These are phyloP conservation scores for Favolaschia claudopus DNA, from an alignment of 768 basidiomycete genomes.

Conservation along the genomic window DNA sequence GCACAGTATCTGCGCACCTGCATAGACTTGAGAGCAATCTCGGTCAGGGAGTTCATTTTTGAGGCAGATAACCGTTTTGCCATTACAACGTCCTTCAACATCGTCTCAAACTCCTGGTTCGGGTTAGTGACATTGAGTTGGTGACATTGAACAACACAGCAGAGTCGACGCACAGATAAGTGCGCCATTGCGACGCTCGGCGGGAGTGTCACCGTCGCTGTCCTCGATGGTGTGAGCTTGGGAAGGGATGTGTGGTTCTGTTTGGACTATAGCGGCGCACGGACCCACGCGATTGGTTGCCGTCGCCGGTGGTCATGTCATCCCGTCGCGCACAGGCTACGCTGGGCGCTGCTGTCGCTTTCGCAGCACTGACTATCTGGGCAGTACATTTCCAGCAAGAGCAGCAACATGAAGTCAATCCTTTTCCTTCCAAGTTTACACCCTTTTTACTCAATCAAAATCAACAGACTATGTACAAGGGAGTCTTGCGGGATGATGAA, in stretches of 20 bases:
- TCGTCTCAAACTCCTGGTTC: slow-evolving; percentile 77
- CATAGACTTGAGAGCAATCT: slow-evolving; percentile 79
- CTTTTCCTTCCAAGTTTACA: background rate
- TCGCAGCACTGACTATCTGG: slow-evolving; percentile 80
- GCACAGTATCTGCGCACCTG: slow-evolving; percentile 66
- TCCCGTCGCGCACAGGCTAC: slow-evolving; percentile 79
- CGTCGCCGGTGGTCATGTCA: slow-evolving; percentile 36
- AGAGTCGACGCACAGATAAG: slow-evolving; percentile 4
- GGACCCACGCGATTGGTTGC: slow-evolving; percentile 31
- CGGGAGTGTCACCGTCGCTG: slow-evolving; percentile 3
- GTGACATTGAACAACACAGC: slow-evolving; percentile 23
- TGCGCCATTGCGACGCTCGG: slow-evolving; percentile 1
- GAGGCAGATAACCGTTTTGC: slow-evolving; percentile 88
- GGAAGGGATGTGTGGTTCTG: background rate
- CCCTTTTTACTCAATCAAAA: slow-evolving; percentile 10
- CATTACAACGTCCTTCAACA: slow-evolving; percentile 82
- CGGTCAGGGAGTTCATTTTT: slow-evolving; percentile 81
- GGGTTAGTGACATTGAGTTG: background rate
- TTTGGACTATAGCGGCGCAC: slow-evolving; percentile 28
- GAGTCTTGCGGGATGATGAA: slow-evolving; percentile 89
- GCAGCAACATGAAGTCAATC: slow-evolving; percentile 78
- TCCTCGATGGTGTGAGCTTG: slow-evolving; percentile 10
- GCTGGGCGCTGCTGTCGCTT: slow-evolving; percentile 66
- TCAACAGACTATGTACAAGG: slow-evolving; percentile 86
- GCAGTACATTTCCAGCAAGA: slow-evolving; percentile 89